These are phyloP conservation scores for Phytopythium vexans DNA, from an alignment of 352 stramenopile species.

Conservation along the genomic window DNA sequence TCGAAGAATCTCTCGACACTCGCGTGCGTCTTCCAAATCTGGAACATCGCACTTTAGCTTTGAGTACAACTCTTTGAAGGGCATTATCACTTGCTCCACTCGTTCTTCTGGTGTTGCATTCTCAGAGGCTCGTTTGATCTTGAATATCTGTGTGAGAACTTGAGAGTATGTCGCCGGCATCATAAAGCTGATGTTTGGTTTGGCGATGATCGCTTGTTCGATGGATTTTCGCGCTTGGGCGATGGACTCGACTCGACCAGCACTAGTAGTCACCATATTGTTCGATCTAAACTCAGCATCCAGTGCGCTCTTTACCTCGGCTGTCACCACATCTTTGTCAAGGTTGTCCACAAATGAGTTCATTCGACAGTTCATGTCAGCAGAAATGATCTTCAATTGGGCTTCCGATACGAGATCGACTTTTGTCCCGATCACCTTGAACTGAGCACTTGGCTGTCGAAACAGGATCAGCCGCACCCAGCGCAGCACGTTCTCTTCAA, in stretches of 20 bases:
- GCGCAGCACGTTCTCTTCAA: conserved; percentile 9
- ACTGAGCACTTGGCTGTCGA: conserved; percentile 11
- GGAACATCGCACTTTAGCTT: too few species aligned
- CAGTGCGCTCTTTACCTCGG: too few species aligned
- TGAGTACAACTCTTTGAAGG: background rate
- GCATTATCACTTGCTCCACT: conserved; percentile 4
- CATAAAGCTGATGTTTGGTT: conserved; percentile 1
- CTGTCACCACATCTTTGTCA: background rate
- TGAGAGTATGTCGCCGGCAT: conserved; percentile 2
- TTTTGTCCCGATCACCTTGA: conserved; percentile 17
- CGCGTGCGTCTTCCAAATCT: background rate
- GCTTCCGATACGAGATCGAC: background rate
- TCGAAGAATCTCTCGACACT: conserved; percentile 8
- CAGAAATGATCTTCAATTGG: background rate
- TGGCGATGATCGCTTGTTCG: background rate
- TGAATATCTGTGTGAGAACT: conserved; percentile 7
- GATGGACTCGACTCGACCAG: background rate
- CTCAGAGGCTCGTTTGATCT: background rate
- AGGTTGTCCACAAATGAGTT: background rate
- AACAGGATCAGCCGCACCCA: conserved; percentile 10
- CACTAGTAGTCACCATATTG: conserved; percentile 1
- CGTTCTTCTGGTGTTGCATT: background rate
- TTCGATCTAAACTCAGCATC: background rate
- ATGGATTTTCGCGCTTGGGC: too few species aligned
- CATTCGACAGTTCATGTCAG: conserved; percentile 3